Evolutionary conservation across 352 stramenopile genomes (phyloP), one percentile per base, ranked within the genome.

Genomic region (Phytophthora aleatoria): DNA sequence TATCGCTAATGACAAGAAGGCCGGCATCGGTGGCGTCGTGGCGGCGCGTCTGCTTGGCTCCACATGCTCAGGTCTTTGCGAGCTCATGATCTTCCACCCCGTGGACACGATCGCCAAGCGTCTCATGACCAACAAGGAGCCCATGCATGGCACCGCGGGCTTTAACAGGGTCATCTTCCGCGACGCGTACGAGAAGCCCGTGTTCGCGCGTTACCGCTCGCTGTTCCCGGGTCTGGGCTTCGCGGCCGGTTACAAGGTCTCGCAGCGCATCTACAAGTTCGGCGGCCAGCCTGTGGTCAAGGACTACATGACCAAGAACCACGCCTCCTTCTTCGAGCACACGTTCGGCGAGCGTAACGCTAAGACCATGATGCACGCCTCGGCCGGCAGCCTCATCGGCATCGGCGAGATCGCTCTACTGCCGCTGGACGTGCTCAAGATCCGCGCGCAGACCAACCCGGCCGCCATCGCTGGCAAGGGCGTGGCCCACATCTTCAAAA

Each of bases 231-330:
- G 93, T 11, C 82, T 98, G 39, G 92, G 92, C 55, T 99, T 98
- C 66, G 95, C 92, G 16, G 94, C 94, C 20, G 95, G 87, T 47
- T 99, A 99, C 89, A 99, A 99, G 81, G 86, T 99, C 67, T 92
- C 96, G 45, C 94, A 99, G 79, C 91, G 95, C 53, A 95, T 98
- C 54, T 99, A 99, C 84, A 99, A 99, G 77, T 98, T 99, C 74
- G 94, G 94, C 55, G 95, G 95, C 30, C 95, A 99, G 79, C 92
- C 92, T 12, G 86, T 98, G 45, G 91, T 98, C 47, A 91, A 95
- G 61, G 94, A 98, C 71, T 95, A 90, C 71, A 96, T 98, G 78
- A 94, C 76, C 16, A 94, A 84, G 65, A 78, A 94, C 69, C 89
- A 98, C 77, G 77, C 83, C 15, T 64, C 86, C n/a, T 84, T 83